Evolutionary conservation across 1,284 basidiomycete species (phyloP), one percentile per base, ranked within the genome.

Genomic region (Farysia itapuensis): DNA sequence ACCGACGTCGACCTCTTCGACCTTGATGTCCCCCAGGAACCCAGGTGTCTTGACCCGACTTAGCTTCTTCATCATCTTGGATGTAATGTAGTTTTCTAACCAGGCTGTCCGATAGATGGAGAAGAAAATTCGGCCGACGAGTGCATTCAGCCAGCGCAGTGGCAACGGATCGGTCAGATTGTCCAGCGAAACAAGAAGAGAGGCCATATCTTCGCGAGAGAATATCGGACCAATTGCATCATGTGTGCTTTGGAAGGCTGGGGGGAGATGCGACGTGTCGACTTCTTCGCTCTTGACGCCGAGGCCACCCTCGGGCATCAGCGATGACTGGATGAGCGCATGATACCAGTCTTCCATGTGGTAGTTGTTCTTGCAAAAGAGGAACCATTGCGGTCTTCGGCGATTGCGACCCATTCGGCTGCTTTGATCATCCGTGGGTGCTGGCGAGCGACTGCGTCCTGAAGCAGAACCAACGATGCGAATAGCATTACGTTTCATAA

Each of bases 61-160:
- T 16, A 98, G 80, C 75, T 97, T 97, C 80, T 89, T 90, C 85
- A 93, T 94, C 53, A 97, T 82, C 40, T 88, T 85, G 30, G 83
- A 82, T 56, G 92, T 88, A 77, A 98, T 90, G 75, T 86, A 88
- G 43, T 81, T 80, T 72, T 95, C 90, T 44, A 95, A 80, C 32
- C 80, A 80, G 34, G 86, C 82, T 0, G 92, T 95, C 51, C 85
- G 85, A 77, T 95, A 94, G 70, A 89, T 85, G 60, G 87, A 88
- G 79, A 94, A 89, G 81, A 97, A 96, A 31, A 96, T 77, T 16
- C 94, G 86, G 2, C 93, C 94, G 39, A 97, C 77, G 40, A 97
- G 79, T 0, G 91, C 94, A 70, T 98, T 98, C 40, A 96, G 81
- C 94, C 95, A 98, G 14, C 93, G 86, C 82, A 93, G 89, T 1